Percentiles rank a stretch among this genome's conserved stretches.
phyloP scores from a whole-genome alignment of 2,329 filamentous ascomycete genomes.

The Aureobasidium namibiae region DNA sequence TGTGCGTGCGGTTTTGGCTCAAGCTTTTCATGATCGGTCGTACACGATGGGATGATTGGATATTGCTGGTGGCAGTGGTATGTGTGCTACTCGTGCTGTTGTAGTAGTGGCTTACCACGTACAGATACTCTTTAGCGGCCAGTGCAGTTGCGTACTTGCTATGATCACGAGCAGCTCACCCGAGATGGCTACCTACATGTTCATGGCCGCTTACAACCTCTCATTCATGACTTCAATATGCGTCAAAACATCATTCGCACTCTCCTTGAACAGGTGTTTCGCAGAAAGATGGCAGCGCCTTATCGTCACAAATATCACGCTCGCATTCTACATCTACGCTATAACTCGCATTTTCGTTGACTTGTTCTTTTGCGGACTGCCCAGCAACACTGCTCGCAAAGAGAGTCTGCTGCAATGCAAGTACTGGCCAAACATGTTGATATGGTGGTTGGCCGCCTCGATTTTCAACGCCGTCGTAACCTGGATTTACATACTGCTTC shows the following conservation, averaged over 20 bases:
- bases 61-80: constrained; percentile 12
- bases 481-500: constrained; percentile 30
- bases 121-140: constrained; percentile 10
- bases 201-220: constrained; percentile 28
- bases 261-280: constrained; percentile 39
- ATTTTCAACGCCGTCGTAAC: constrained; percentile 31
- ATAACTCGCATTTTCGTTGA: constrained; percentile 25
- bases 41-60: constrained; percentile 11
- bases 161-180: not conserved
- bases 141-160: constrained; percentile 6
- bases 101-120: not conserved
- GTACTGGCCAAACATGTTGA: constrained; percentile 14
- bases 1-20: not conserved
- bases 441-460: constrained; percentile 19
- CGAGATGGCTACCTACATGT: constrained; percentile 10
- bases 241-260: constrained; percentile 36
- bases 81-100: not conserved
- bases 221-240: constrained; percentile 34
- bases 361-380: constrained; percentile 26
- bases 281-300: constrained; percentile 30
- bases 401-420: constrained; percentile 17
- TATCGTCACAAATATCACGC: constrained; percentile 17
- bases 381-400: constrained; percentile 17
- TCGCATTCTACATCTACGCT: constrained; percentile 24
- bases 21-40: constrained; percentile 6